Percentiles rank a stretch among this genome's conserved stretches.
These are phyloP conservation scores for Graphilbum sp. DNA, from an alignment of 2,329 filamentous ascomycete genomes.

Conservation along the genomic window DNA sequence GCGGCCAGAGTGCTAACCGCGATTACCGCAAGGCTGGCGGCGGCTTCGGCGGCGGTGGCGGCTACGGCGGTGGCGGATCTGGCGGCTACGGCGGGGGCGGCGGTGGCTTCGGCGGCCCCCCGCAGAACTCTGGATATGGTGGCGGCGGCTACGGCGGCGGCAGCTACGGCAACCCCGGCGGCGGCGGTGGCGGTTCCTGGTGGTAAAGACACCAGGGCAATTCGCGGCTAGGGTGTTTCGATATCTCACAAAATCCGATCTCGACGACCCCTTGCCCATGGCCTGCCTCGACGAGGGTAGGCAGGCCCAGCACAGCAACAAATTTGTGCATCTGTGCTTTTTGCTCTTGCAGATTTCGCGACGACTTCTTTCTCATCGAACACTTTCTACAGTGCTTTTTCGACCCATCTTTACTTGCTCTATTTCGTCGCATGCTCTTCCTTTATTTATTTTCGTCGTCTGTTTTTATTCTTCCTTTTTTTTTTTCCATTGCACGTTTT, in stretches of 20 bases:
- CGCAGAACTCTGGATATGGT: conserved; percentile 20
- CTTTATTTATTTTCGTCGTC: conserved; percentile 4
- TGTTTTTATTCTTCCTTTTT: conserved; percentile 7
- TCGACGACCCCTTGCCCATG: too few relatives aligned
- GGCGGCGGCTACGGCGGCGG: conserved; percentile 28
- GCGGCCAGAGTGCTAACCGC: conserved; percentile 56
- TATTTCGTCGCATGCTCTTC: too few relatives aligned
- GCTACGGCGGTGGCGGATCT: conserved; percentile 28
- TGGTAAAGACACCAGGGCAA: conserved; percentile 29
- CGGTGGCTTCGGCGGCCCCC: conserved; percentile 23
- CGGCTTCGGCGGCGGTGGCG: conserved; percentile 30
- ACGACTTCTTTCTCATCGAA: too few relatives aligned
- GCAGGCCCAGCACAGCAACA: too few relatives aligned
- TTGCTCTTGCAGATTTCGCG: too few relatives aligned
- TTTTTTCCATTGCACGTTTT: too few relatives aligned
- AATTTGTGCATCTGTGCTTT: too few relatives aligned
- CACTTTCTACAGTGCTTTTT: too few relatives aligned
- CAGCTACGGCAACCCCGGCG: conserved; percentile 54
- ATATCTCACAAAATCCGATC: too few relatives aligned
- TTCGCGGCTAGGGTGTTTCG: conserved; percentile 1
- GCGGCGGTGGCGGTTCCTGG: conserved; percentile 50
- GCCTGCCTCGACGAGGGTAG: too few relatives aligned
- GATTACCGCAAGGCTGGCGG: conserved; percentile 74
- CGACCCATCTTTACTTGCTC: too few relatives aligned
- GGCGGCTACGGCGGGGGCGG: conserved; percentile 21